These are phyloP conservation scores for Paracamarosporium sp. DNA, from an alignment of 2,329 filamentous ascomycete genomes.

Conservation along the genomic window DNA sequence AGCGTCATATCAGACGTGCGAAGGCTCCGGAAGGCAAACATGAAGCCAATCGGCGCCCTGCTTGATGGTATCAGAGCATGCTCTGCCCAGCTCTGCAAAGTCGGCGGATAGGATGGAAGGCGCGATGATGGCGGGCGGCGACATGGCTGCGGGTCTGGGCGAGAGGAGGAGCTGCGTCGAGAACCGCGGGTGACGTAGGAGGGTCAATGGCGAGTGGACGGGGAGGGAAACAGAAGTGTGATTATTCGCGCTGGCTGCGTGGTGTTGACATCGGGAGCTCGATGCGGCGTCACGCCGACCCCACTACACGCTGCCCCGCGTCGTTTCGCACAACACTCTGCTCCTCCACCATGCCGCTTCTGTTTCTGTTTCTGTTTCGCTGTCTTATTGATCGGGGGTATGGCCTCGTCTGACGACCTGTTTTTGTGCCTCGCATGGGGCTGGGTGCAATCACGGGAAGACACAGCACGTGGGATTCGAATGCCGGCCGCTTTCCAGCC, in stretches of 20 bases:
- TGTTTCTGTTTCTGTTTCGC: conserved; percentile 14
- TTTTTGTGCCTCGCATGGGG: neutral
- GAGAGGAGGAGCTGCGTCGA: conserved; percentile 5
- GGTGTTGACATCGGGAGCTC: conserved; percentile 35
- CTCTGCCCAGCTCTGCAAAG: conserved; percentile 86
- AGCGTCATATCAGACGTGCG: conserved; percentile 25
- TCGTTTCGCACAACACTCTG: conserved; percentile 11
- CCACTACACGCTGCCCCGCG: conserved; percentile 17
- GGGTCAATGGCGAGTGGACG: conserved; percentile 24
- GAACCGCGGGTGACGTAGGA: conserved; percentile 15
- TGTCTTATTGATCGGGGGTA: too few species aligned
- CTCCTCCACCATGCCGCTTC: conserved; percentile 19
- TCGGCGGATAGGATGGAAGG: conserved; percentile 98
- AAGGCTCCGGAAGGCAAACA: conserved; percentile 27
- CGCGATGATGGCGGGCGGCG: conserved; percentile 90
- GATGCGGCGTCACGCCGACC: conserved; percentile 31
- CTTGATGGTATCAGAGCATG: conserved; percentile 84
- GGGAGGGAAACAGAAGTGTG: conserved; percentile 32
- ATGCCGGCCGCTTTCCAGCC: neutral
- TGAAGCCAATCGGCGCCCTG: conserved; percentile 71
- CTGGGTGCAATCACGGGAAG: neutral
- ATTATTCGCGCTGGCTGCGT: conserved; percentile 36
- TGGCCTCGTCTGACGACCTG: too few species aligned
- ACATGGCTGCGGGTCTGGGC: conserved; percentile 64
- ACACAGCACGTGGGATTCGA: neutral